Percentiles rank a stretch among this genome's conserved stretches.
These are phyloP conservation scores for Thermochaetoides dissita DNA, from an alignment of 2,329 filamentous ascomycete species.

Conservation along the genomic window DNA sequence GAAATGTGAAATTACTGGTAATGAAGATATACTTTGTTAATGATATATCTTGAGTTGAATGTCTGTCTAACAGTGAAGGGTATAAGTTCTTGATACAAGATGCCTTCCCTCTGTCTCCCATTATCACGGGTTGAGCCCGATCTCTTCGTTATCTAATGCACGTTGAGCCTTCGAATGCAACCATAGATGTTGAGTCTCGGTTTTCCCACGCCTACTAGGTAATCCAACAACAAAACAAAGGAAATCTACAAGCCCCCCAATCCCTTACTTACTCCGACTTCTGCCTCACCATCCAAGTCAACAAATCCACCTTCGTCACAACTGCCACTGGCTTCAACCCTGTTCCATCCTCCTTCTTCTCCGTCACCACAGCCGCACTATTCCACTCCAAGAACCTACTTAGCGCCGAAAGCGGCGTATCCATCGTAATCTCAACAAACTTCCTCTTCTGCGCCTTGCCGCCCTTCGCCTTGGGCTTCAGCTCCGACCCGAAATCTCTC, in stretches of 20 bases:
- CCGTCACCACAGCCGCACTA: constrained; percentile 85
- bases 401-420: constrained; percentile 70
- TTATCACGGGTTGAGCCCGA: constrained; percentile 16
- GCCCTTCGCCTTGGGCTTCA: constrained; percentile 21
- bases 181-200: constrained; percentile 22
- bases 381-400: constrained; percentile 98
- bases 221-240: not conserved
- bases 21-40: not conserved
- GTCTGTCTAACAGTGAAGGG: constrained; percentile 1
- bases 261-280: constrained; percentile 21
- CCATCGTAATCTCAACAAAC: constrained; percentile 88
- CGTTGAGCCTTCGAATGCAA: constrained; percentile 3
- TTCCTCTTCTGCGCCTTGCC: constrained; percentile 39
- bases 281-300: constrained; percentile 77
- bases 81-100: constrained; percentile 2
- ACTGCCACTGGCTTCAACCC: constrained; percentile 71
- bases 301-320: constrained; percentile 89
- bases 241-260: not conserved
- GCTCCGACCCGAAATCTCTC: constrained; percentile 40
- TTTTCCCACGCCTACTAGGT: constrained; percentile 8
- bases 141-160: constrained; percentile 4
- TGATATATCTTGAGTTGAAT: not conserved
- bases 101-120: constrained; percentile 4
- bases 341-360: constrained; percentile 43
- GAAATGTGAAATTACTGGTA: not conserved